Evolutionary conservation across 2,329 filamentous ascomycete genomes (phyloP).

Genomic region (Cordyceps javanica): DNA sequence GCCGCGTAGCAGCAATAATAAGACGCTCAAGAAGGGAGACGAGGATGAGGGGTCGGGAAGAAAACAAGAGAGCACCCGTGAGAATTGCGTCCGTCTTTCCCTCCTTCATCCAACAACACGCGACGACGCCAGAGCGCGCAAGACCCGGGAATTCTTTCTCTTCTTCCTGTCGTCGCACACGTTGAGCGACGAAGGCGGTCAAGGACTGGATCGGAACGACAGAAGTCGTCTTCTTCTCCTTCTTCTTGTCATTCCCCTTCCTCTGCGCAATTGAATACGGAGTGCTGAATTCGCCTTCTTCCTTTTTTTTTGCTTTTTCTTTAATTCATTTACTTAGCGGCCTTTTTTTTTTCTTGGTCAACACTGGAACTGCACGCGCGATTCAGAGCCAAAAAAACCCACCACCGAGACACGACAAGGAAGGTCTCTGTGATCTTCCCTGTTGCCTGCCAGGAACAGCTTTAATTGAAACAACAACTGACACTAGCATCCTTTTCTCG

Average conservation of each 20-base stretch:
- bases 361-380: not conserved
- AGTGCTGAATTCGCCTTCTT: not conserved
- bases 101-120: constrained; percentile 4
- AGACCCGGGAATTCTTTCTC: not conserved
- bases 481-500: not conserved
- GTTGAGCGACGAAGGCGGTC: not conserved
- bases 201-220: too few species aligned
- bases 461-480: not conserved
- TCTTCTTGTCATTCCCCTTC: too few species aligned
- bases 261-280: too few species aligned
- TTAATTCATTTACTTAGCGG: not conserved
- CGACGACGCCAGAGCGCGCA: not conserved
- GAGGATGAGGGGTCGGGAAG: too few species aligned
- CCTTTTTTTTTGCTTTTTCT: not conserved
- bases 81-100: not conserved
- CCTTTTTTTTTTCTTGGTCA: not conserved
- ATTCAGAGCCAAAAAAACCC: not conserved
- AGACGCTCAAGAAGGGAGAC: not conserved
- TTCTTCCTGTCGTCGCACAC: not conserved
- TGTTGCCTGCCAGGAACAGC: too few species aligned
- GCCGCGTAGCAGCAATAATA: too few species aligned
- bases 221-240: too few species aligned
- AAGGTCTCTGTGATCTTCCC: too few species aligned
- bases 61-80: not conserved
- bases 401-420: not conserved